Percentiles rank a stretch among this genome's conserved stretches.
These are phyloP conservation scores for Solioccasus polychromus DNA, from an alignment of 768 basidiomycete species.

Conservation along the genomic window DNA sequence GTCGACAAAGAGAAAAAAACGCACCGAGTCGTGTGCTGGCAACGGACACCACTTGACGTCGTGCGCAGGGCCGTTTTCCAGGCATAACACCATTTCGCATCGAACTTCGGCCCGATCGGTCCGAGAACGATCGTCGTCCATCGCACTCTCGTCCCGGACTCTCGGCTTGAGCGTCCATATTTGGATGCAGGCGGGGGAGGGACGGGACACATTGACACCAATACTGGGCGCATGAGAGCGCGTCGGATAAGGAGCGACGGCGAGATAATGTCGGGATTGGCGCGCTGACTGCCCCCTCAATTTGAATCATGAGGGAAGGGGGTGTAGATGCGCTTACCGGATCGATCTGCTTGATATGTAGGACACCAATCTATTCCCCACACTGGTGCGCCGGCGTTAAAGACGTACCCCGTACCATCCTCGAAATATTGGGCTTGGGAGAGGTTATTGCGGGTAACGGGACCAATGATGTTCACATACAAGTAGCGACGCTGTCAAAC, in stretches of 20 bases:
- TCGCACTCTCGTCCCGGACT: constrained; percentile 5
- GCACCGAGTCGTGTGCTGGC: constrained; percentile 66
- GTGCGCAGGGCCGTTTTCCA: constrained; percentile 76
- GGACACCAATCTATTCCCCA: constrained; percentile 96
- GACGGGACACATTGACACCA: constrained; percentile 54
- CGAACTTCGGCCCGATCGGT: constrained; percentile 38
- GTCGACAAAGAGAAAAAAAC: constrained; percentile 17
- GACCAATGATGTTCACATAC: constrained; percentile 47
- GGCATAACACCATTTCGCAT: constrained; percentile 84
- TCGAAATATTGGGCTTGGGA: constrained; percentile 57
- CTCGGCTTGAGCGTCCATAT: constrained; percentile 65
- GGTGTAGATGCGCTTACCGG: constrained; percentile 36
- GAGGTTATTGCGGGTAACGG: not conserved
- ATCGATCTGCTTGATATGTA: constrained; percentile 54
- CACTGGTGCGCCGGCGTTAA: constrained; percentile 88
- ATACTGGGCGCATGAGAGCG: constrained; percentile 61
- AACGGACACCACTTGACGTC: constrained; percentile 93
- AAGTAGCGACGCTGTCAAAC: constrained; percentile 56
- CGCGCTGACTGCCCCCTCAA: constrained; percentile 39
- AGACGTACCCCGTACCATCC: constrained; percentile 61
- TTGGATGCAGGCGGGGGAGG: constrained; percentile 71
- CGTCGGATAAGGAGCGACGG: constrained; percentile 73
- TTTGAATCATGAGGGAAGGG: not conserved
- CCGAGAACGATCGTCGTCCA: constrained; percentile 24
- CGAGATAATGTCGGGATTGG: constrained; percentile 73